Evolutionary conservation across 805 yeast genomes (phyloP), one percentile per base, ranked within the genome.

Genomic region (Grigorovia yakushimaensis): DNA sequence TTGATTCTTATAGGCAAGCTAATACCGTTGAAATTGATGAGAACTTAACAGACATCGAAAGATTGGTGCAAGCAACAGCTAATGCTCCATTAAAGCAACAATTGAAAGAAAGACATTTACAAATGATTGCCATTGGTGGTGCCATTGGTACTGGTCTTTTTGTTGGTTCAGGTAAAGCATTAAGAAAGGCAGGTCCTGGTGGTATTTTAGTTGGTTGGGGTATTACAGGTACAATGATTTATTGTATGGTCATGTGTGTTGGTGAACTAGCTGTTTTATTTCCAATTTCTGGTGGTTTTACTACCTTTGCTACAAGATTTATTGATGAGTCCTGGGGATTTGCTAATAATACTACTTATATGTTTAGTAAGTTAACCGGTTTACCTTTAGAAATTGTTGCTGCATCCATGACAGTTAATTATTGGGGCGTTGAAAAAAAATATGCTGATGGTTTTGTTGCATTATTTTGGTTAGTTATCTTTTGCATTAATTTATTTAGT

Each of bases 101-200:
- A 13, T 63, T 79, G 58, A 78, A 77, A 54, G 63, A 68, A 41
- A 74, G 84, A 67, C 77, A 64, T 65, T 70, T 68, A 21, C 83
- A 78, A 61, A 76, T 81, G 81, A 77, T 81, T 51, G 82, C 87
- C 21, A 73, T 82, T 46, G 88, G 85, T 51, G 85, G 86, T 55
- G 74, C 81, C 50, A 79, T 82, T 51, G 88, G 88, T 62, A 80
- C 86, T 21, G 94, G 93, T 62, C 69, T 84, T 47, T 78, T 84
- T 53, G 82, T 84, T 43, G 86, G 87, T 58, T 74, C 85, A 20
- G 88, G 87, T 51, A 67, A 69, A 9, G 78, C 84, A 2, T 66
- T 82, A 51, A 56, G 72, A 46, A 73, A 79, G 37, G 85, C 84
- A 51, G 88, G 88, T 37, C 87, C 88, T 17, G 88, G 82, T 4